These are phyloP conservation scores for Francoa sonchifolia DNA, from an alignment of 441 rosid genomes.

Conservation along the genomic window DNA sequence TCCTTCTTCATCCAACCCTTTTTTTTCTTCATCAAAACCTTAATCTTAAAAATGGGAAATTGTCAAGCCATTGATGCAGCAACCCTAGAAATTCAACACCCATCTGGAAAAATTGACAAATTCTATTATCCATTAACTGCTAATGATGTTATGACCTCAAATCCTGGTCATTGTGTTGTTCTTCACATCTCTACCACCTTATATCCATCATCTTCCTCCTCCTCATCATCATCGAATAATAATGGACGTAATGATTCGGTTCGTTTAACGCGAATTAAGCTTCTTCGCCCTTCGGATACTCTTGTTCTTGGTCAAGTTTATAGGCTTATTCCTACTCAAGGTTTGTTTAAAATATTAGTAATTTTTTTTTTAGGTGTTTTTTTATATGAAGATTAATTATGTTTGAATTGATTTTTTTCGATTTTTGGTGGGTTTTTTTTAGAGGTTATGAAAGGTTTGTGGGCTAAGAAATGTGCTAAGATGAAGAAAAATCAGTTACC, in stretches of 20 bases:
- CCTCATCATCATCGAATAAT: not conserved
- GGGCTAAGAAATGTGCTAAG: constrained; percentile 60
- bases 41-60: too few relatives aligned
- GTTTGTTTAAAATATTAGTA: constrained; percentile 15
- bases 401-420: constrained; percentile 9
- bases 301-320: constrained; percentile 73
- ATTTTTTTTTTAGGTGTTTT: not conserved
- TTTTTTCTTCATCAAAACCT: too few relatives aligned
- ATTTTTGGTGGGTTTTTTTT: constrained; percentile 3
- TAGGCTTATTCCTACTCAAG: constrained; percentile 70
- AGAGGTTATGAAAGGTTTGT: constrained; percentile 78
- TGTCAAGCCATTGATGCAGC: too few relatives aligned
- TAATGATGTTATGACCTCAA: too few relatives aligned
- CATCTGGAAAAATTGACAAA: too few relatives aligned
- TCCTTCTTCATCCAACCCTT: too few relatives aligned
- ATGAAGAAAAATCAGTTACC: constrained; percentile 27
- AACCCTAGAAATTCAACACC: too few relatives aligned
- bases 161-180: constrained; percentile 87
- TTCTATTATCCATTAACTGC: too few relatives aligned
- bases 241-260: constrained; percentile 19
- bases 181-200: constrained; percentile 74
- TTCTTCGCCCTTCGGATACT: constrained; percentile 71
- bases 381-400: not conserved
- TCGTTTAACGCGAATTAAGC: constrained; percentile 73
- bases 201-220: constrained; percentile 14